Conservation (phyloP, 106 monocot genomes). For the Dendrobium officinale region DNA sequence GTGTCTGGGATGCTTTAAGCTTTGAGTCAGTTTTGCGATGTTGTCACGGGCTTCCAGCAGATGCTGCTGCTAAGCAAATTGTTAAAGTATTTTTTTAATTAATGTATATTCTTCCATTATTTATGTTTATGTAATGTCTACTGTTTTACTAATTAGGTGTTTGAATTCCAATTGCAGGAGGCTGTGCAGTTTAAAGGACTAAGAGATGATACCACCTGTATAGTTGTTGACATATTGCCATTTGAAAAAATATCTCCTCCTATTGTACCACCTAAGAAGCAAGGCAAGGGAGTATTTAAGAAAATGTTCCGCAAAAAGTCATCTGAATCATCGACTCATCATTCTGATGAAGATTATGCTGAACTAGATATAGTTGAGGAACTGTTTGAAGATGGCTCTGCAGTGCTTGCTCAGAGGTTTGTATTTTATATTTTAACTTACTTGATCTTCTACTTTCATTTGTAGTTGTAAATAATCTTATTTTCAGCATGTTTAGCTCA, state of each 20-base stretch:
- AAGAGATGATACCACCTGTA: constrained; percentile 90
- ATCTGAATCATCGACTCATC: constrained; percentile 36
- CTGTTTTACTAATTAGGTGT: not conserved
- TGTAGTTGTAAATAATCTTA: not conserved
- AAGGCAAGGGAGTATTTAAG: constrained; percentile 53
- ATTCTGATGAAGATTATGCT: constrained; percentile 33
- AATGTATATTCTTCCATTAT: not conserved
- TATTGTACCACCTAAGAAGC: constrained; percentile 39
- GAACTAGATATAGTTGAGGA: constrained; percentile 63
- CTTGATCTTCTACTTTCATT: not conserved
- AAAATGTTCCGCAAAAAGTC: constrained; percentile 62
- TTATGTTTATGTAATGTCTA: not conserved
- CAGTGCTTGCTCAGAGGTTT: constrained; percentile 54
- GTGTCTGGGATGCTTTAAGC: constrained; percentile 70
- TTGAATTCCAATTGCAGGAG: constrained; percentile 41
- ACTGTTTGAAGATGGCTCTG: constrained; percentile 83
- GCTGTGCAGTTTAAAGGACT: constrained; percentile 64
- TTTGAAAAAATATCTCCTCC: constrained; percentile 43
- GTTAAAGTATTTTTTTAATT: constrained; percentile 38
- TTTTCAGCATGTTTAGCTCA: not conserved
- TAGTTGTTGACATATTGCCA: constrained; percentile 79
- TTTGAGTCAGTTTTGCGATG: constrained; percentile 41
- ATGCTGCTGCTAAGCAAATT: constrained; percentile 52
- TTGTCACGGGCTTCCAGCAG: constrained; percentile 50
- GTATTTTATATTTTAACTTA: not conserved